Percentiles rank a stretch among this genome's conserved stretches.
phyloP scores from a whole-genome alignment of 345 rosid genomes.

The Gynandropsis gynandra region DNA sequence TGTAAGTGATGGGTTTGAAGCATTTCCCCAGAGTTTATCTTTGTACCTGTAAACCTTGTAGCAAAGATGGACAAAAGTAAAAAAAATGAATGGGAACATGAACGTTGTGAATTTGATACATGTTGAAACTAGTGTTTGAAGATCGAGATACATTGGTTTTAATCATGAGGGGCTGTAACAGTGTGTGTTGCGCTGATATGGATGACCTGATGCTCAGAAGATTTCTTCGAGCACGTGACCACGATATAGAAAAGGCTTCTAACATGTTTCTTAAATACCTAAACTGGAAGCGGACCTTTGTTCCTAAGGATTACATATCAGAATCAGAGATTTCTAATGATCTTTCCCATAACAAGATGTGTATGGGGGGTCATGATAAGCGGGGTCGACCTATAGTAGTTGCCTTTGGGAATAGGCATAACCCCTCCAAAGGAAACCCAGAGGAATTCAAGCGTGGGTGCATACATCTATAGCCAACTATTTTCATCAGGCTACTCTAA shows the following conservation, averaged over 20 bases:
- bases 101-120: too few species aligned
- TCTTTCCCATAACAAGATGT: conserved; percentile 58
- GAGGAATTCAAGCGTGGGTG: conserved; percentile 78
- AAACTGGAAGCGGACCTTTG: conserved; percentile 49
- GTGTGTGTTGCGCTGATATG: conserved; percentile 25
- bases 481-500: background rate
- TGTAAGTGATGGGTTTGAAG: too few species aligned
- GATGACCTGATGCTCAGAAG: conserved; percentile 77
- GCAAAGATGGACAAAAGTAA: too few species aligned
- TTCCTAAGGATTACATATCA: conserved; percentile 55
- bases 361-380: conserved; percentile 72
- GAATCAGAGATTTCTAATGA: conserved; percentile 49
- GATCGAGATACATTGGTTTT: too few species aligned
- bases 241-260: conserved; percentile 81
- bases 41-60: too few species aligned
- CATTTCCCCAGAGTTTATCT: too few species aligned
- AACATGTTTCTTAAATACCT: conserved; percentile 58
- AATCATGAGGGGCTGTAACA: too few species aligned
- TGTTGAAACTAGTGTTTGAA: too few species aligned
- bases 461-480: background rate
- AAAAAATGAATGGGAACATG: too few species aligned
- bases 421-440: conserved; percentile 49
- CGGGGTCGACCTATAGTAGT: conserved; percentile 58
- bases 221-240: conserved; percentile 80
- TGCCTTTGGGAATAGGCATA: conserved; percentile 51